These are phyloP conservation scores for Debaryomyces hansenii DNA, from an alignment of 805 yeast species.

Conservation along the genomic window DNA sequence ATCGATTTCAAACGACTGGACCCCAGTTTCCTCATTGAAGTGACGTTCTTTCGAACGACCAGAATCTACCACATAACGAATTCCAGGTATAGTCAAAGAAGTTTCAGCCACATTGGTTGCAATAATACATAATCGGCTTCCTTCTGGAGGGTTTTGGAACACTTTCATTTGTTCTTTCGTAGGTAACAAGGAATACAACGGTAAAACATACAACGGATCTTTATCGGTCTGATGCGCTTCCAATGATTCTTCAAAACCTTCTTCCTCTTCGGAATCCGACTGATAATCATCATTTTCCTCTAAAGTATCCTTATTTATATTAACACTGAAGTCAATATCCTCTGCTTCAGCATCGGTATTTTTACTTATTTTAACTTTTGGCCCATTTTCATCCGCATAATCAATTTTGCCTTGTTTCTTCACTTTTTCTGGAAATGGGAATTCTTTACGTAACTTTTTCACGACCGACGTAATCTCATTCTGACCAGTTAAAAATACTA, in stretches of 20 bases:
- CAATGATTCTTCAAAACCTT: conserved; percentile 68
- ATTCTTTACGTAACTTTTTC: conserved; percentile 63
- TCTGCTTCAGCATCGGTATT: conserved; percentile 80
- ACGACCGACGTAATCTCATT: conserved; percentile 83
- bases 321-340: conserved; percentile 74
- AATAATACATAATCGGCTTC: conserved; percentile 84
- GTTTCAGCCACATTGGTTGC: conserved; percentile 99
- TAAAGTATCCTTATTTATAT: conserved; percentile 35
- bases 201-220: conserved; percentile 87
- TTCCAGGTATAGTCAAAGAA: conserved; percentile 92
- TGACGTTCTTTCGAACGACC: conserved; percentile 91
- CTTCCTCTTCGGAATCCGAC: conserved; percentile 58
- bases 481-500: conserved; percentile 92
- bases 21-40: conserved; percentile 79
- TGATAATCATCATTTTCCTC: conserved; percentile 45
- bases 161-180: conserved; percentile 93
- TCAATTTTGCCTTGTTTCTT: conserved; percentile 10
- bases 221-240: conserved; percentile 69
- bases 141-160: conserved; percentile 80
- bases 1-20: conserved; percentile 85
- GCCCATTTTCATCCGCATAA: conserved; percentile 28
- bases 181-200: conserved; percentile 90
- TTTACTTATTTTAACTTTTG: conserved; percentile 53
- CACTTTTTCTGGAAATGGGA: conserved; percentile 49
- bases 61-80: conserved; percentile 90